These are phyloP conservation scores for Claviceps quebecensis DNA, from an alignment of 2,329 filamentous ascomycete species.

Conservation along the genomic window DNA sequence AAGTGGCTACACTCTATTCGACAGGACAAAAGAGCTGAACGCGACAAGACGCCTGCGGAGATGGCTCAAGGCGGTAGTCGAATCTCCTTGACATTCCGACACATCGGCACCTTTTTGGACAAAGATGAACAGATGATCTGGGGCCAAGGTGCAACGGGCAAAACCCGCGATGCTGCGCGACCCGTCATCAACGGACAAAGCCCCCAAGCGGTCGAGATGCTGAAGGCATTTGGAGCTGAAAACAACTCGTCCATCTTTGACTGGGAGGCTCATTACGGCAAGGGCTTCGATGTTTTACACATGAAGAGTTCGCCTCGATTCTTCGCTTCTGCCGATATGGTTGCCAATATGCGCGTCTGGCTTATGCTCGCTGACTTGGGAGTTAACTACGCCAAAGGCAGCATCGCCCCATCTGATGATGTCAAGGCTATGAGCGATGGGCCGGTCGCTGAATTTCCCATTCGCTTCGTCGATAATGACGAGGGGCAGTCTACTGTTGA, in stretches of 20 bases:
- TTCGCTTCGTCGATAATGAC: conserved; percentile 45
- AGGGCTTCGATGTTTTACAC: conserved; percentile 73
- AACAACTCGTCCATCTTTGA: conserved; percentile 61
- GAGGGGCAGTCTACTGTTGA: conserved; percentile 28
- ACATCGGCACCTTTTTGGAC: conserved; percentile 74
- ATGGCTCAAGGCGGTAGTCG: conserved; percentile 59
- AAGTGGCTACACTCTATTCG: conserved; percentile 88
- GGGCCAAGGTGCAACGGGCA: conserved; percentile 76
- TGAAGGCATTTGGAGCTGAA: conserved; percentile 71
- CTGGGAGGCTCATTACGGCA: conserved; percentile 64
- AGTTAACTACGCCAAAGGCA: conserved; percentile 33
- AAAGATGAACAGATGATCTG: conserved; percentile 56
- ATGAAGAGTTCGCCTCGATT: conserved; percentile 37
- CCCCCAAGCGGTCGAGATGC: conserved; percentile 50
- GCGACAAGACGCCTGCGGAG: conserved; percentile 57
- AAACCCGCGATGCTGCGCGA: conserved; percentile 45
- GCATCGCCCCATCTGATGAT: conserved; percentile 12
- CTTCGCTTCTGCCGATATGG: conserved; percentile 31
- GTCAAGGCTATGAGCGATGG: not conserved
- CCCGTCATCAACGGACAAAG: conserved; percentile 56
- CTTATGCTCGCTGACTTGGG: conserved; percentile 36
- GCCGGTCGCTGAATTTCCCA: conserved; percentile 11
- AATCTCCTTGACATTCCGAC: conserved; percentile 83
- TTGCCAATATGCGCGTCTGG: conserved; percentile 35
- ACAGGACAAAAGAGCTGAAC: conserved; percentile 59